Base-by-base conservation (phyloP, 805 yeast species). In the Saccharomycopsis oosterbeekiorum region DNA sequence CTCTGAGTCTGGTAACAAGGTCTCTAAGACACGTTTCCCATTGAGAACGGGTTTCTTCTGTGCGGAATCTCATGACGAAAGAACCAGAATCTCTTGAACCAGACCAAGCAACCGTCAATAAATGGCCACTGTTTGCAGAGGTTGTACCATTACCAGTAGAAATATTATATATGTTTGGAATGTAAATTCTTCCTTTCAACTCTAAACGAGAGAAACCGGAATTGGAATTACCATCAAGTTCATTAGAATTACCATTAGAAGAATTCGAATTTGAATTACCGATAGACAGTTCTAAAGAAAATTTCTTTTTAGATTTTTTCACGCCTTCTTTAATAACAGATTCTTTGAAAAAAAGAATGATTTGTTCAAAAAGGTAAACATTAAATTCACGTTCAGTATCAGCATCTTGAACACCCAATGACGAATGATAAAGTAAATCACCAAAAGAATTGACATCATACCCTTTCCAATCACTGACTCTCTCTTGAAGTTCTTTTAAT, bases 381-480 rank as follows among this genome's bases (percentile, higher is more conserved):
- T 87, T 87, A 71, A 90, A 93, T 68, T 92, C 97, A 60, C 87
- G 84, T 70, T 93, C 97, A 59, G 80, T 79, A 40, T 85, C 86
- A 42, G 79, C 78, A 67, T 87, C 94, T 65, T 80, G 80, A 29
- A 85, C 88, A 11, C 84, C 81, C 40, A 88, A 91, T 47, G 78
- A 76, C 61, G 90, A 93, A 68, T 84, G 86, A 69, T 84, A 84
- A 60, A 92, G 74, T 62, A 94, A 79, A 62, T 89, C 96, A 29
- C 99, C 99, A 71, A 90, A 89, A 65, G 84, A 86, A 60, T 78
- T 78, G 54, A 87, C 76, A 62, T 85, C 84, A 70, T 89, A 90
- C 24, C 97, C 97, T 67, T 90, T 84, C 99, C 99, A 94, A 73
- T 92, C 96, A 24, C 79, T 77, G 11, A 93, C 96, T 62, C 92